Percentiles rank a stretch among this genome's conserved stretches.
Conservation (phyloP, 2,329 filamentous ascomycete species). For the Apiospora rasikravindrae region DNA sequence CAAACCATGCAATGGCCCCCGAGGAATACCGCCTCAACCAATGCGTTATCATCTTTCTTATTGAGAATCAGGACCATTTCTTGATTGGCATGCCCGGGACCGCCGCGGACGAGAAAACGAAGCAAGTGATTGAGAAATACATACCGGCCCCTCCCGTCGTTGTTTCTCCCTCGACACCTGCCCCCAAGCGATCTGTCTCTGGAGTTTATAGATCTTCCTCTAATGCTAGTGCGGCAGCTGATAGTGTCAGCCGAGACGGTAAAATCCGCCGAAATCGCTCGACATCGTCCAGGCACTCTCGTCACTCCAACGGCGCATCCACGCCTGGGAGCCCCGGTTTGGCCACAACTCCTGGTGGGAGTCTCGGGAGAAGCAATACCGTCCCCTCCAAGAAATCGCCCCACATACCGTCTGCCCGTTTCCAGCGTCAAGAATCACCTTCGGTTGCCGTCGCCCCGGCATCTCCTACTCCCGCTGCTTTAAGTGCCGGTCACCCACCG, state of each 20-base stretch:
- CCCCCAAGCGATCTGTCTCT: conserved; percentile 47
- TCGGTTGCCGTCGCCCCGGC: conserved; percentile 42
- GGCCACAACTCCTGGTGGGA: conserved; percentile 59
- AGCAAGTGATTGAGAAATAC: conserved; percentile 70
- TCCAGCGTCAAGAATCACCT: conserved; percentile 47
- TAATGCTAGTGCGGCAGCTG: conserved; percentile 85
- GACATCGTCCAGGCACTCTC: conserved; percentile 86
- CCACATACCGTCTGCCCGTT: conserved; percentile 69
- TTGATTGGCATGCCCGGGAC: conserved; percentile 98
- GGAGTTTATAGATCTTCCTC: conserved; percentile 78
- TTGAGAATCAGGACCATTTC: conserved; percentile 98
- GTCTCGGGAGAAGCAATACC: conserved; percentile 78
- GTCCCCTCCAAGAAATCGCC: conserved; percentile 90
- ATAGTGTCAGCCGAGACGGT: conserved; percentile 82
- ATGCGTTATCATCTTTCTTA: conserved; percentile 95
- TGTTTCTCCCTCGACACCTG: conserved; percentile 53
- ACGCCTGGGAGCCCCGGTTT: conserved; percentile 70
- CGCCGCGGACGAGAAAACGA: conserved; percentile 86
- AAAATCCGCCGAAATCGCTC: conserved; percentile 87
- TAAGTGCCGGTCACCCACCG: conserved; percentile 41
- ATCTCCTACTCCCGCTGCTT: conserved; percentile 54
- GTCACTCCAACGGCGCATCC: conserved; percentile 72
- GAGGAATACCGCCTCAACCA: conserved; percentile 94
- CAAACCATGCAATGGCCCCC: conserved; percentile 92
- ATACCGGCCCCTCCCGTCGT: conserved; percentile 57